Evolutionary conservation across 1,139 yeast species (phyloP).

Genomic region (Saccharomyces hybrid): DNA sequence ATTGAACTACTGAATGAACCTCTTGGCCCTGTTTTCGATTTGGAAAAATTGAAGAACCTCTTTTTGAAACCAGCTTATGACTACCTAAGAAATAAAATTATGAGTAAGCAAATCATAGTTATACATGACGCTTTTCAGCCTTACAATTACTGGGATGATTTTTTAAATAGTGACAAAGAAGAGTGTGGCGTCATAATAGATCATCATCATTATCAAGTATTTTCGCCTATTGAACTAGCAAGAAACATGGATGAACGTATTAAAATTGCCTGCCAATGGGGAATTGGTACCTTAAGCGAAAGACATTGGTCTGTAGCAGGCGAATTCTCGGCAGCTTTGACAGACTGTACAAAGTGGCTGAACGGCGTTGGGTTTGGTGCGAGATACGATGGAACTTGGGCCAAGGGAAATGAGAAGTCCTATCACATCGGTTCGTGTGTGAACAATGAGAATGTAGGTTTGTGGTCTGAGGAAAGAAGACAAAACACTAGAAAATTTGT

Average conservation of each 20-base stretch:
- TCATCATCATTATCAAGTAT: constrained; percentile 90
- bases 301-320: constrained; percentile 73
- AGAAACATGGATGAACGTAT: constrained; percentile 56
- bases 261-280: constrained; percentile 55
- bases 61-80: constrained; percentile 36
- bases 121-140: constrained; percentile 53
- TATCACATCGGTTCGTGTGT: constrained; percentile 59
- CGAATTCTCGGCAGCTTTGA: constrained; percentile 91
- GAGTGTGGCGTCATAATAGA: constrained; percentile 69
- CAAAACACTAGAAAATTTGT: constrained; percentile 57
- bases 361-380: constrained; percentile 89
- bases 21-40: constrained; percentile 59
- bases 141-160: constrained; percentile 56
- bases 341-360: constrained; percentile 88
- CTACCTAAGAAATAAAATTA: constrained; percentile 30
- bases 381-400: constrained; percentile 66
- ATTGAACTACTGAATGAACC: constrained; percentile 89
- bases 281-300: constrained; percentile 44
- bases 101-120: constrained; percentile 30
- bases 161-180: constrained; percentile 34
- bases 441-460: constrained; percentile 43
- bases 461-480: constrained; percentile 57
- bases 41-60: constrained; percentile 51
- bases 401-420: constrained; percentile 34
- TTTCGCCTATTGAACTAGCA: constrained; percentile 53